Base-by-base conservation (phyloP, 108 stramenopile genomes). In the Parietichytrium sp. region DNA sequence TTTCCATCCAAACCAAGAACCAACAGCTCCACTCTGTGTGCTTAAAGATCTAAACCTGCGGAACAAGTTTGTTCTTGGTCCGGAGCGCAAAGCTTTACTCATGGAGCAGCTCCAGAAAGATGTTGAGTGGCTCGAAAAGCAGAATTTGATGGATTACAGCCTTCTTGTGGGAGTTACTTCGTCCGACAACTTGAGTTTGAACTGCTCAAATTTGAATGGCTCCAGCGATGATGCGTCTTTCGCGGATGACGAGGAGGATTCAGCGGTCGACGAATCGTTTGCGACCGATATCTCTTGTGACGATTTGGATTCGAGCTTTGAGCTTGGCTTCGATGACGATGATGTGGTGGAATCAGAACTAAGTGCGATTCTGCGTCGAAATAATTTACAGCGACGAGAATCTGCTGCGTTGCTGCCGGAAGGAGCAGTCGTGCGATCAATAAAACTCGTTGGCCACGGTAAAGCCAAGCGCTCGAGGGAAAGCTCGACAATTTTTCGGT, bases 361-460 rank as follows among this genome's bases (percentile, higher is more conserved):
- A n/a, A 42, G 61, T 25, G 61, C 61, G 13, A 72, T 72, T 20
- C 42, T 72, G 61, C 61, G 61, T 0, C 18, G 61, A 27, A 72
- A 72, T 38, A 33, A 42, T 6, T 42, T 72, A 25, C 61, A 72
- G 20, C 10, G 61, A 6, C 61, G 45, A 20, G 61, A 72, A 42
- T 45, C 61, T 1, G 61, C 61, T 10, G 36, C 38, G 0, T 27
- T 72, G 42, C 42, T 72, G 12, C 61, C 61, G 20, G 38, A 36
- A 1, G 61, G 42, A n/a, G 12, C 61, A 8, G 20, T 42, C 6
- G 61, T 72, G 33, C 6, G 45, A 20, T n/a, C n/a, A n/a, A 12
- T 72, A 23, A 33, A 72, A 42, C 61, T 72, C 42, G 45, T 72
- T 27, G 61, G 61, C 15, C 61, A 72, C 61, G 61, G 61, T 25